Percentiles rank a stretch among this genome's conserved stretches.
These are phyloP conservation scores for Ogataea naganishii DNA, from an alignment of 805 yeast species.

Conservation along the genomic window DNA sequence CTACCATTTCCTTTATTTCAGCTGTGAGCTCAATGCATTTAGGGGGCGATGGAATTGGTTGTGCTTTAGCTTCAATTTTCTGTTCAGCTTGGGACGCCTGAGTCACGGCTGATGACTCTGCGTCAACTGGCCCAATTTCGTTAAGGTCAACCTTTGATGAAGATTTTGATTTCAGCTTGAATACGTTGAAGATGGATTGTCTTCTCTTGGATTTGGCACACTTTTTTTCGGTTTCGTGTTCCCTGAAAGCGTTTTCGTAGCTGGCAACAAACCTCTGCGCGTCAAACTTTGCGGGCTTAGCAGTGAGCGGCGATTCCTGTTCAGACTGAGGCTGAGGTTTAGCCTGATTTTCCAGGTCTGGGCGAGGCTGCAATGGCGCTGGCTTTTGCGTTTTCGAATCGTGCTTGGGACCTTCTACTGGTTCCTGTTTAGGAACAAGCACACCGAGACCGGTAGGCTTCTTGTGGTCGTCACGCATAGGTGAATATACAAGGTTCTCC, in stretches of 20 bases:
- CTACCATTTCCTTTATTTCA: slow-evolving; percentile 5
- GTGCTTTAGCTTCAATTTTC: neutral
- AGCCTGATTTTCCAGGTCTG: too few species aligned
- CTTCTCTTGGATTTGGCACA: slow-evolving; percentile 14
- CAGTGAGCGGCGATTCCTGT: neutral
- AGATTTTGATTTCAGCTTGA: slow-evolving; percentile 2
- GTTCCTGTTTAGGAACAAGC: too few species aligned
- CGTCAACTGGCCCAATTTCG: neutral
- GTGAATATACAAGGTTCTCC: slow-evolving; percentile 1
- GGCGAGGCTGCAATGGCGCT: too few species aligned
- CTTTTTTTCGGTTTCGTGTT: slow-evolving; percentile 2
- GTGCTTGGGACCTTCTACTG: too few species aligned
- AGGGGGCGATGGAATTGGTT: neutral
- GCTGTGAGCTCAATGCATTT: slow-evolving; percentile 2
- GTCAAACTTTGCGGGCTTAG: slow-evolving; percentile 8
- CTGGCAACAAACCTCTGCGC: slow-evolving; percentile 13
- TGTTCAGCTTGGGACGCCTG: too few species aligned
- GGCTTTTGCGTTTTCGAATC: too few species aligned
- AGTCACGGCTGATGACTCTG: too few species aligned
- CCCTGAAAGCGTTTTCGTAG: slow-evolving; percentile 13
- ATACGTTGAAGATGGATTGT: slow-evolving; percentile 18
- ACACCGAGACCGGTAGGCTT: too few species aligned
- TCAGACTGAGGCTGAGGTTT: too few species aligned
- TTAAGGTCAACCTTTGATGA: neutral
- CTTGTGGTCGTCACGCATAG: too few species aligned